phyloP scores from a whole-genome alignment of 139 green algal species.

The Diplosphaera chodatii region DNA sequence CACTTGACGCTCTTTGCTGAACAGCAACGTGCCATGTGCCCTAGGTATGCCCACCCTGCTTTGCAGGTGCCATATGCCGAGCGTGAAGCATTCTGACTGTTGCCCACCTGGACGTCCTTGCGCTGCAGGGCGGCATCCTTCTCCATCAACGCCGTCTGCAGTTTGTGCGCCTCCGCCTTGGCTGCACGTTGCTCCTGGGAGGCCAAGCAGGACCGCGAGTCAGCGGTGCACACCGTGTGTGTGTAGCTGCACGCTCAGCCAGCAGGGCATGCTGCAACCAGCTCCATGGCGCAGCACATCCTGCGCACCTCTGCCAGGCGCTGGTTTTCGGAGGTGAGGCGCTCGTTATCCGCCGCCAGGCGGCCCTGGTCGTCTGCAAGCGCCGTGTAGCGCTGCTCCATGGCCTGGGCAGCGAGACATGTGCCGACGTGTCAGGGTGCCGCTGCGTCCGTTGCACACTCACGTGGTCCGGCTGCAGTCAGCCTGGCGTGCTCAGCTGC shows the following conservation, averaged over 20 bases:
- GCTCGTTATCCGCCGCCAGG: conserved; percentile 26
- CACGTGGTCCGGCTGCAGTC: no score
- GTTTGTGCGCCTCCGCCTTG: conserved; percentile 21
- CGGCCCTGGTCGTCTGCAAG: conserved; percentile 26
- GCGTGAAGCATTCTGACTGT: background rate
- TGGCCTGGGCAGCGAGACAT: conserved; percentile 25
- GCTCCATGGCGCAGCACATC: no score
- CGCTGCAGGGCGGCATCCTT: conserved; percentile 27
- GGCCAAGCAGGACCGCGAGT: background rate
- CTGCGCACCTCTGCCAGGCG: conserved; percentile 13
- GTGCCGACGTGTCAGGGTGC: background rate
- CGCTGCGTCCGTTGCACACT: background rate
- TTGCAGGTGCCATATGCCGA: no score
- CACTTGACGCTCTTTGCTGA: background rate
- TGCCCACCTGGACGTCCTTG: conserved; percentile 14
- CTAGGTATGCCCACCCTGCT: no score
- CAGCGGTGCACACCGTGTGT: background rate
- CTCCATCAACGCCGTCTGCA: conserved; percentile 30
- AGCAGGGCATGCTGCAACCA: no score
- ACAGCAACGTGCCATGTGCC: no score
- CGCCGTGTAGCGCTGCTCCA: conserved; percentile 35
- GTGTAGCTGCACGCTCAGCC: background rate
- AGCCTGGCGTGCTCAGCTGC: no score
- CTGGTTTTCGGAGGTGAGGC: conserved; percentile 21
- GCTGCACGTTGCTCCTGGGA: conserved; percentile 19